Percentiles rank a stretch among this genome's conserved stretches.
phyloP scores from a whole-genome alignment of 2,329 filamentous ascomycete species.

The Paramyrothecium sp. region DNA sequence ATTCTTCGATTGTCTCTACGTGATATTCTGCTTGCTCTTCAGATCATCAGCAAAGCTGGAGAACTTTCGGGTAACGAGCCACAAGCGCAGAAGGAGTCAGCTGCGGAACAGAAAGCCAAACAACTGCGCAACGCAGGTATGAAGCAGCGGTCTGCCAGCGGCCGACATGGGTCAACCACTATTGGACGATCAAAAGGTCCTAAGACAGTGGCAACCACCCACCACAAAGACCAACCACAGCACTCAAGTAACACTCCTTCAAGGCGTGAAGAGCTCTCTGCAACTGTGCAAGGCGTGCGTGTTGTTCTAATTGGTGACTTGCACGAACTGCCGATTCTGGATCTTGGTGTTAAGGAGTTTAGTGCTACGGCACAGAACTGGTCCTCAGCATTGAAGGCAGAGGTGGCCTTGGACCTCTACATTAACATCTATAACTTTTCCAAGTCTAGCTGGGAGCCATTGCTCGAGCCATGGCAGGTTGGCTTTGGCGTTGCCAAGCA shows the following conservation, averaged over 20 bases:
- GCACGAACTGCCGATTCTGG: conserved; percentile 92
- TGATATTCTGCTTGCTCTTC: conserved; percentile 90
- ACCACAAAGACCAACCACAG: neutral
- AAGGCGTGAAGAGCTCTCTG: conserved; percentile 73
- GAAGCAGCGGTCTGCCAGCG: conserved; percentile 57
- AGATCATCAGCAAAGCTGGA: conserved; percentile 87
- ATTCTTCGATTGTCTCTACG: conserved; percentile 87
- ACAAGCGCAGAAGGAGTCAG: conserved; percentile 32
- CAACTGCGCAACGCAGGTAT: conserved; percentile 48
- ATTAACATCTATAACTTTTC: conserved; percentile 99
- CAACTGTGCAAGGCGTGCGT: conserved; percentile 82
- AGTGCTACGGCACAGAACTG: conserved; percentile 83
- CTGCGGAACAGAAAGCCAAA: conserved; percentile 54
- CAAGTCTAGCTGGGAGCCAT: conserved; percentile 95
- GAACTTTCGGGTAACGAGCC: conserved; percentile 74
- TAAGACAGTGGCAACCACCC: conserved; percentile 33
- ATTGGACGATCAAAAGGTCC: conserved; percentile 31
- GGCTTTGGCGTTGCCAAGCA: conserved; percentile 85
- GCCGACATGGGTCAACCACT: conserved; percentile 52
- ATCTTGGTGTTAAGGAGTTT: conserved; percentile 90
- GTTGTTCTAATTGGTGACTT: conserved; percentile 93
- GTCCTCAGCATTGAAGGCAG: conserved; percentile 83
- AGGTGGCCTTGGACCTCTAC: conserved; percentile 89
- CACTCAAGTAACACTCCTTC: neutral
- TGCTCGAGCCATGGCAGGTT: conserved; percentile 96